These are phyloP conservation scores for Ilyonectria robusta DNA, from an alignment of 2,329 filamentous ascomycete species.

Conservation along the genomic window DNA sequence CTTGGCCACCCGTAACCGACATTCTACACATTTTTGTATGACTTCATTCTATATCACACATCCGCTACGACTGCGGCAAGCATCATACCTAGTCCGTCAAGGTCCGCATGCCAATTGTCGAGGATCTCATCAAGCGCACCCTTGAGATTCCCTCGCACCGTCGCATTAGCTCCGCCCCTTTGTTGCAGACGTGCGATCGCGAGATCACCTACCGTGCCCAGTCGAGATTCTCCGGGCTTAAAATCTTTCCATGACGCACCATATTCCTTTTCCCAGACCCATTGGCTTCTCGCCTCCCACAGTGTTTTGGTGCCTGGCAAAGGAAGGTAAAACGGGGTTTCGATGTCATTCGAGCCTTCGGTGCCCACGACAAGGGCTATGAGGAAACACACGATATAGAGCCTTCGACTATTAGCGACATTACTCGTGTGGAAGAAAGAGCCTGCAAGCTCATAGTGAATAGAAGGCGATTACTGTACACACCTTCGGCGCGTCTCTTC, in stretches of 20 bases:
- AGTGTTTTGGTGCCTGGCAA: slow-evolving; percentile 1
- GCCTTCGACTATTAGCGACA: background rate
- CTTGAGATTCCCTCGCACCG: background rate
- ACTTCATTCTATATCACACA: background rate
- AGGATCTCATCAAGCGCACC: background rate
- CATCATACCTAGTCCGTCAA: slow-evolving; percentile 16
- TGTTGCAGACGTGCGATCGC: background rate
- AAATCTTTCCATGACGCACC: background rate
- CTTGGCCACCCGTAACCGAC: too few species aligned
- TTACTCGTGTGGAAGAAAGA: background rate
- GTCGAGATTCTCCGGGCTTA: background rate
- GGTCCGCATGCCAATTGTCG: slow-evolving; percentile 1
- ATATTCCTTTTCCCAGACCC: slow-evolving; percentile 8
- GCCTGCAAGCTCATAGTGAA: background rate
- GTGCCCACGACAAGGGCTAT: background rate
- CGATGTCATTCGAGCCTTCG: background rate
- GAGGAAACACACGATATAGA: slow-evolving; percentile 6
- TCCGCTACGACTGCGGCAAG: slow-evolving; percentile 6
- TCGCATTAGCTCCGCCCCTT: too few species aligned
- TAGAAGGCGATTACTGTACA: background rate
- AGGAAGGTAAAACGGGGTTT: background rate
- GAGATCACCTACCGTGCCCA: slow-evolving; percentile 4
- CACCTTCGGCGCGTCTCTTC: slow-evolving; percentile 18
- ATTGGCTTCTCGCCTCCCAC: slow-evolving; percentile 7
- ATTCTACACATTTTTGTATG: background rate